Conservation (phyloP, 768 basidiomycete species). For the Boletus reticuloceps region DNA sequence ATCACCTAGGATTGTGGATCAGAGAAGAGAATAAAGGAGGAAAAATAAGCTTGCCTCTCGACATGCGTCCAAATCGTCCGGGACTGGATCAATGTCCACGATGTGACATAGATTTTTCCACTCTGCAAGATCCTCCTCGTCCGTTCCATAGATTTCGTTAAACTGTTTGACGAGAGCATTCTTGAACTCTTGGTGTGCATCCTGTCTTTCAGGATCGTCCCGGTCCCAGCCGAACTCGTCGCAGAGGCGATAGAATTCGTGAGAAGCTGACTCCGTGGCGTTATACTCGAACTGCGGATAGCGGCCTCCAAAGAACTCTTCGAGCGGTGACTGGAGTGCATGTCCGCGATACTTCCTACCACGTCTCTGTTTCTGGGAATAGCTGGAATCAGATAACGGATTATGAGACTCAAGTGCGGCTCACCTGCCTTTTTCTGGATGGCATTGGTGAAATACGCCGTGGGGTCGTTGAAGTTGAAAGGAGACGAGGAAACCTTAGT, state of each 20-base stretch:
- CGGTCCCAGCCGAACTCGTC: constrained; percentile 6
- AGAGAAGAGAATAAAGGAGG: background rate
- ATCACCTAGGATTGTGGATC: background rate
- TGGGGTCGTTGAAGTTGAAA: background rate
- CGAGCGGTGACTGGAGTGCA: background rate
- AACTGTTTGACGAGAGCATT: constrained; percentile 13
- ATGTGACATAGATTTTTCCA: constrained; percentile 13
- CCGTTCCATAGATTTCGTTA: constrained; percentile 12
- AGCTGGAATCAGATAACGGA: too few relatives aligned
- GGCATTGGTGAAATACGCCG: background rate
- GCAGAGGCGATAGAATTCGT: constrained; percentile 18
- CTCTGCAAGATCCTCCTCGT: background rate
- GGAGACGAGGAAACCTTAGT: too few relatives aligned
- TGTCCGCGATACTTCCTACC: too few relatives aligned
- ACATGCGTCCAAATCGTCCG: constrained; percentile 3
- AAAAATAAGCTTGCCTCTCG: constrained; percentile 5
- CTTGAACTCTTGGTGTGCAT: constrained; percentile 4
- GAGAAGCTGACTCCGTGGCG: constrained; percentile 3
- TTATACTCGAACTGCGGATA: constrained; percentile 4
- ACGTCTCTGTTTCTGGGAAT: background rate
- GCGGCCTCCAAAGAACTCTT: background rate
- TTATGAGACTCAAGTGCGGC: too few relatives aligned
- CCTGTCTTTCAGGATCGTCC: background rate
- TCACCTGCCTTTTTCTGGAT: background rate
- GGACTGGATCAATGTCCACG: constrained; percentile 1